A percentile compares a stretch with the other conserved stretches of the same genome.
These are phyloP conservation scores for Davidsoniella eucalypti DNA, from an alignment of 2,329 filamentous ascomycete species.

Conservation along the genomic window DNA sequence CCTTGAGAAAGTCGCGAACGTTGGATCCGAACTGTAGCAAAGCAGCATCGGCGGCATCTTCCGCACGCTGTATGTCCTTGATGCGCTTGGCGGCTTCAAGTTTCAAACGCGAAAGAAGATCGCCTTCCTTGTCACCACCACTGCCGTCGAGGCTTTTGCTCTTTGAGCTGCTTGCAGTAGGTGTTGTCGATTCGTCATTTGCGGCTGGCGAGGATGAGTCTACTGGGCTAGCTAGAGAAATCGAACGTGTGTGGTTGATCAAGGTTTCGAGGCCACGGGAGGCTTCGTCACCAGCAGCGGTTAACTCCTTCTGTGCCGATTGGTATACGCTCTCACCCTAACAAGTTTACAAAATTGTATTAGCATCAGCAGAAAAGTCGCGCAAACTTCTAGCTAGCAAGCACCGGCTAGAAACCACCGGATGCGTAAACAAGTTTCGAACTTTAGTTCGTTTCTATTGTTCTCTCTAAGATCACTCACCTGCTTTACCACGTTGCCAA, in stretches of 20 bases:
- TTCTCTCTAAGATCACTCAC: slow-evolving; percentile 25
- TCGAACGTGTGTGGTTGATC: slow-evolving; percentile 54
- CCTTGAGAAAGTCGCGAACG: slow-evolving; percentile 73
- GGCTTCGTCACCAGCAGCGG: slow-evolving; percentile 63
- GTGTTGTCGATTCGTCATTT: slow-evolving; percentile 22
- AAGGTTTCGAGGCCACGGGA: slow-evolving; percentile 59
- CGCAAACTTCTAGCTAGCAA: not conserved
- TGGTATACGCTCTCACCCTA: slow-evolving; percentile 71
- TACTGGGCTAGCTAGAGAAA: slow-evolving; percentile 43
- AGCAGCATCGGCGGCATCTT: slow-evolving; percentile 92
- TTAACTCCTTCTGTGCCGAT: slow-evolving; percentile 72
- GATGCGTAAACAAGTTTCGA: not conserved
- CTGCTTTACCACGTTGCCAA: slow-evolving; percentile 88
- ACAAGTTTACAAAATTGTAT: no score
- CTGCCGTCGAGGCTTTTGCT: slow-evolving; percentile 14
- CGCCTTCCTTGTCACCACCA: slow-evolving; percentile 33
- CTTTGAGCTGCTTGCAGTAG: slow-evolving; percentile 25
- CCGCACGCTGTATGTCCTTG: slow-evolving; percentile 77
- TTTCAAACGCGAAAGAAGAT: slow-evolving; percentile 61
- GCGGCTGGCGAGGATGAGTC: slow-evolving; percentile 4
- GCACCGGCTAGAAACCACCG: not conserved
- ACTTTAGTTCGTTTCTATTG: no score
- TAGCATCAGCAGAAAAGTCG: no score
- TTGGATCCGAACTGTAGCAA: slow-evolving; percentile 82
- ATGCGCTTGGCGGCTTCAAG: slow-evolving; percentile 65